phyloP scores from a whole-genome alignment of 495 filamentous ascomycete species.

The Penicillium malachiteum region DNA sequence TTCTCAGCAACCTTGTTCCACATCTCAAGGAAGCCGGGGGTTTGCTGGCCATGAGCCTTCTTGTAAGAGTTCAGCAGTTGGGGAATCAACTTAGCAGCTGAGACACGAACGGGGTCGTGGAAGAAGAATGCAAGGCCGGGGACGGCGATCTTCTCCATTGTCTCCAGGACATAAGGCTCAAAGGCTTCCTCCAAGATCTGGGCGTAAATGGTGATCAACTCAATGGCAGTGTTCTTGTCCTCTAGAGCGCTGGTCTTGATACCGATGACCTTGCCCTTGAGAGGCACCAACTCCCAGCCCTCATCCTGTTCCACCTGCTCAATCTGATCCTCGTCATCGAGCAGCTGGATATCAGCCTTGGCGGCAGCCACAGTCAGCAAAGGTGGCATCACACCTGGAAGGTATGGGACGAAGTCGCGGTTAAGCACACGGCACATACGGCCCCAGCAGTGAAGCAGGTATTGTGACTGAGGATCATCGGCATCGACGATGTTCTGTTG shows the following conservation, averaged over 20 bases:
- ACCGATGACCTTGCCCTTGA: constrained; percentile 96
- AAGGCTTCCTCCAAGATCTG: constrained; percentile 90
- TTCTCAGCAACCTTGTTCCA: constrained; percentile 88
- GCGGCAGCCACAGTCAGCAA: constrained; percentile 87
- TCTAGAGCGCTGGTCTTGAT: constrained; percentile 97
- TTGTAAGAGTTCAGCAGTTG: constrained; percentile 94
- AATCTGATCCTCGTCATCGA: constrained; percentile 94
- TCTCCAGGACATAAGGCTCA: constrained; percentile 85
- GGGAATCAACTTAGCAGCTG: constrained; percentile 91
- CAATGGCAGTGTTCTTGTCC: constrained; percentile 98
- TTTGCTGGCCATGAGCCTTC: constrained; percentile 76
- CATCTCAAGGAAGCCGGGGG: constrained; percentile 69
- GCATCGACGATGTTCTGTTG: constrained; percentile 85
- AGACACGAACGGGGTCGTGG: constrained; percentile 95
- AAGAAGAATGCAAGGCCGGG: constrained; percentile 98
- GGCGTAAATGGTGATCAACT: constrained; percentile 94
- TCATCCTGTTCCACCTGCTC: constrained; percentile 92
- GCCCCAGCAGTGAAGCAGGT: constrained; percentile 98
- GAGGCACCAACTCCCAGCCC: constrained; percentile 94
- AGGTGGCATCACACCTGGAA: constrained; percentile 91
- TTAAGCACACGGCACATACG: constrained; percentile 96
- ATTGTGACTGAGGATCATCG: constrained; percentile 95
- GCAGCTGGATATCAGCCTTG: constrained; percentile 94
- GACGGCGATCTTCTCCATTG: constrained; percentile 94
- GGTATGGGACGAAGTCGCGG: constrained; percentile 85